phyloP scores from a whole-genome alignment of 2,329 filamentous ascomycete species.

The Ceratocystis lukuohia region DNA sequence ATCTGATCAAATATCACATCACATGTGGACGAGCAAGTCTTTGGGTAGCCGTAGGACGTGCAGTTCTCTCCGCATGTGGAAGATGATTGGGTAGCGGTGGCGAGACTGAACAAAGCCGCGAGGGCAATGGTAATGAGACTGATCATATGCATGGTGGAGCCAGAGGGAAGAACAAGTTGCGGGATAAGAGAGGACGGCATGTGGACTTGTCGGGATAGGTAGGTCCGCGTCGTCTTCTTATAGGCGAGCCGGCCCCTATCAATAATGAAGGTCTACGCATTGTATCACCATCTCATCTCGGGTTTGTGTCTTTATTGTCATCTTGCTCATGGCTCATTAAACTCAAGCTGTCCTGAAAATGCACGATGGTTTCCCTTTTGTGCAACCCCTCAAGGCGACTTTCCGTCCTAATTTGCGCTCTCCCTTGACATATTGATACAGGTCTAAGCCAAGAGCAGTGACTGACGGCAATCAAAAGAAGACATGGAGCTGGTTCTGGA shows the following conservation, averaged over 20 bases:
- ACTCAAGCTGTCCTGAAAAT: background rate
- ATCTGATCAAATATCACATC: conserved; percentile 14
- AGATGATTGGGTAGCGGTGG: background rate
- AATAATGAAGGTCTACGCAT: background rate
- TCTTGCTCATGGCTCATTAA: background rate
- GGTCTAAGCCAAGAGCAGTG: no score
- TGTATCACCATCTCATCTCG: background rate
- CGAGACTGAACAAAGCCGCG: background rate
- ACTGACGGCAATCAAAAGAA: no score
- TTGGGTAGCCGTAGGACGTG: conserved; percentile 12
- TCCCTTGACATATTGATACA: no score
- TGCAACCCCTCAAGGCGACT: background rate
- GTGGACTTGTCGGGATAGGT: background rate
- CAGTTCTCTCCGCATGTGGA: background rate
- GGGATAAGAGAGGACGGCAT: background rate
- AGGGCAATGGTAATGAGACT: background rate
- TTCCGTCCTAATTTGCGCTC: no score
- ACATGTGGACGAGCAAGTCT: conserved; percentile 11
- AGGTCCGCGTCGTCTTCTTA: background rate
- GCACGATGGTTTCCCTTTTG: background rate
- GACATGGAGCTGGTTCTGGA: no score
- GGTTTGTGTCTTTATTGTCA: background rate
- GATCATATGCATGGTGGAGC: conserved; percentile 8
- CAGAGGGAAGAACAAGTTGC: background rate
- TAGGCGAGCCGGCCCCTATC: background rate